These are phyloP conservation scores for Immersiporthe knoxdaviesiana DNA, from an alignment of 2,329 filamentous ascomycete species.

Conservation along the genomic window DNA sequence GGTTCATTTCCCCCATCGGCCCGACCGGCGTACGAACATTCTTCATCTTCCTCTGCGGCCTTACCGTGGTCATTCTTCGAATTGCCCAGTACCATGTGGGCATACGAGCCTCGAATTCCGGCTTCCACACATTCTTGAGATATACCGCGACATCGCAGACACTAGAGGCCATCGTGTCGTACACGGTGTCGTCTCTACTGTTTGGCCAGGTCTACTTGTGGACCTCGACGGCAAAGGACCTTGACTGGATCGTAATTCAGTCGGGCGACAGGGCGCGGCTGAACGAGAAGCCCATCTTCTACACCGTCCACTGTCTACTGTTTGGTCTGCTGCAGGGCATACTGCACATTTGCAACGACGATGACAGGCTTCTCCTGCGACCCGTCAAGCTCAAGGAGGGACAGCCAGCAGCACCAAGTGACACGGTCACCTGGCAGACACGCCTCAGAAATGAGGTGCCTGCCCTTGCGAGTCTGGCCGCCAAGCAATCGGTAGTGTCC, in stretches of 20 bases:
- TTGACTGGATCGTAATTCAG: conserved; percentile 74
- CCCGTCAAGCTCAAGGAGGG: conserved; percentile 37
- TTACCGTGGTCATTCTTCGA: conserved; percentile 81
- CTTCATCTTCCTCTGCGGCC: conserved; percentile 74
- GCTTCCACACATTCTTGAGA: conserved; percentile 64
- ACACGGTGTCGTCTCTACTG: conserved; percentile 74
- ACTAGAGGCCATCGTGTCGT: conserved; percentile 74
- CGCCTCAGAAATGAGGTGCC: conserved; percentile 46
- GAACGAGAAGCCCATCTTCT: conserved; percentile 85
- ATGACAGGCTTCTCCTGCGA: conserved; percentile 66
- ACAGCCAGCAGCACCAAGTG: conserved; percentile 27
- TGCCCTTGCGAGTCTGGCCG: conserved; percentile 41
- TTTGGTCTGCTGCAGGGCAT: conserved; percentile 72
- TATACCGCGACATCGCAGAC: conserved; percentile 63
- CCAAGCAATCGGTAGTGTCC: conserved; percentile 49
- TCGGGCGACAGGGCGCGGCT: conserved; percentile 73
- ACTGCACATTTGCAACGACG: conserved; percentile 72
- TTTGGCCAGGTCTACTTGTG: conserved; percentile 84
- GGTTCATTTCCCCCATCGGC: conserved; percentile 85
- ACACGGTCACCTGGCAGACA: conserved; percentile 40
- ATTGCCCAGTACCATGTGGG: conserved; percentile 82
- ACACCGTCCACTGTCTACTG: conserved; percentile 70
- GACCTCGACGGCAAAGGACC: conserved; percentile 59
- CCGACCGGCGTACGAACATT: conserved; percentile 73
- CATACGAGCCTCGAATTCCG: conserved; percentile 70